Evolutionary conservation across 768 basidiomycete genomes (phyloP), one percentile per base, ranked within the genome.

Genomic region (Saitozyma sp.): DNA sequence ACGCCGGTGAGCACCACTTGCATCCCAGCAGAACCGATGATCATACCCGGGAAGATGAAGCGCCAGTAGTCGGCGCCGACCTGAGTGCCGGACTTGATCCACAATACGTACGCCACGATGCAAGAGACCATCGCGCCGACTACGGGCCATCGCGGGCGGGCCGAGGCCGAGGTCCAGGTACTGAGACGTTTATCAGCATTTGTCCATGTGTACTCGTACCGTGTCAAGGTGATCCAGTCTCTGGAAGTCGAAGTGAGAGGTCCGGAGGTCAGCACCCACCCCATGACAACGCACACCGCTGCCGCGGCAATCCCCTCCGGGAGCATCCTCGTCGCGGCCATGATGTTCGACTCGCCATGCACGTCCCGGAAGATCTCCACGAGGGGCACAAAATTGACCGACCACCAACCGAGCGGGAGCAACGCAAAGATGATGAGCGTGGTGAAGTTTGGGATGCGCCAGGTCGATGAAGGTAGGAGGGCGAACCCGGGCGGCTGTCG

Each of bases 51-150:
- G 40, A 70, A 58, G 46, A 58, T n/a, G 20, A 40, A 70, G 14
- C 41, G 19, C 56, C 57, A 66, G 54, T 70, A 70, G 42, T 64
- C 54, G n/a, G n/a, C 43, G 6, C 64, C 69, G 9, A 56, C 45
- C 19, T 57, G 39, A 20, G 40, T 42, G 8, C 38, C 20, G 17
- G 63, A 40, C 8, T 58, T 49, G 46, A 58, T 62, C 59, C 61
- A 62, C 8, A 67, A 54, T 7, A 65, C 57, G 72, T 90, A 75
- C 65, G 91, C 80, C 73, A 85, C 89, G 56, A 85, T 81, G 60
- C 89, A 81, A 74, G 90, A 80, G 46, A 88, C 76, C 87, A 89
- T 90, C 40, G 63, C 66, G 17, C 45, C 40, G 42, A 59, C 56
- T 11, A 71, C 69, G 8, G 69, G 66, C 56, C 64, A 64, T 58